Base-by-base conservation (phyloP, 805 yeast species). In the Ogataea minuta region DNA sequence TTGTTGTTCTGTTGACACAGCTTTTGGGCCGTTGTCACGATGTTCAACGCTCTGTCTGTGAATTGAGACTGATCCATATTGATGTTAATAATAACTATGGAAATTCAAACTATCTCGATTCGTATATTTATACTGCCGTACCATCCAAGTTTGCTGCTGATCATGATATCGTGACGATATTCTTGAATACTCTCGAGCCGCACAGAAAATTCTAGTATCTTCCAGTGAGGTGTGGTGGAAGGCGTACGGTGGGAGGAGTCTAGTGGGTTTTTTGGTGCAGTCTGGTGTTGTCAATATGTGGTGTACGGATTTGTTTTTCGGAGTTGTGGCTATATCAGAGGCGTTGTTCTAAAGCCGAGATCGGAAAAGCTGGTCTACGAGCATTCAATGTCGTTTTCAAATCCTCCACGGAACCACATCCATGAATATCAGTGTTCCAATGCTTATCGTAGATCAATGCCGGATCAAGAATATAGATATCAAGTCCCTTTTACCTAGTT, bases 41-140 rank as follows among this genome's bases (percentile, higher is more conserved):
- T 77, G 39, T 76, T 80, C 54, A 88, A 76, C 30, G 97, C 98
- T 62, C 93, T 85, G 62, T 93, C 98, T 46, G 99, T 93, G 52
- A 87, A 85, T 72, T 87, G 90, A 43, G 90, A 63, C 53, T 76
- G 76, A 58, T 78, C 83, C 83, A 78, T 74, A 15, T 20, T 56
- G 16, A 14, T 19, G 8, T 19, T 19, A 15, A 13, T 33, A 8
- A 17, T 32, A 15, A 21, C 12, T n/a, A 25, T 13, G 14, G 9
- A 11, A 25, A 6, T n/a, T 13, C 6, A 25, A 25, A 25, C 9
- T 19, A 6, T 10, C 11, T 9, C 4, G 15, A 13, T 11, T 9
- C 4, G 16, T 16, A 13, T 25, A 30, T 36, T 20, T 36, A 36
- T 36, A 30, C 13, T 31, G n/a, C n/a, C 19, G 27, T 16, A 6